These are phyloP conservation scores for Irpex sp. DNA, from an alignment of 1,284 basidiomycete genomes.

Conservation along the genomic window DNA sequence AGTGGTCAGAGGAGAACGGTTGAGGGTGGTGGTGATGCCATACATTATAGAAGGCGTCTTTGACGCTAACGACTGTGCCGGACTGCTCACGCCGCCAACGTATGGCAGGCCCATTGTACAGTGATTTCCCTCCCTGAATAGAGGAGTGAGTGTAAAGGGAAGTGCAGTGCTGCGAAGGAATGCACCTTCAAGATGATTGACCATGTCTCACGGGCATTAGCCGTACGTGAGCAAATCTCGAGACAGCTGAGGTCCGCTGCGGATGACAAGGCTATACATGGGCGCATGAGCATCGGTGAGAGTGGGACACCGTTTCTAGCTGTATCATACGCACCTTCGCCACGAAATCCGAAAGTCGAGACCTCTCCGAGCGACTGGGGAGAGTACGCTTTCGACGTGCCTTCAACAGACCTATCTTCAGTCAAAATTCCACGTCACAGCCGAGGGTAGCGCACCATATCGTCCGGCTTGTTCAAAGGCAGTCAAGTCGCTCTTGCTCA, in stretches of 20 bases:
- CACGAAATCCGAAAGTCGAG: constrained; percentile 88
- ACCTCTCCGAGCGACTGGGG: constrained; percentile 54
- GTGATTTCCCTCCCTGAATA: constrained; percentile 63
- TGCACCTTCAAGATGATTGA: constrained; percentile 82
- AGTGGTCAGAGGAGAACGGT: background rate
- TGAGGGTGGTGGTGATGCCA: constrained; percentile 29
- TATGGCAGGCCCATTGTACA: constrained; percentile 80
- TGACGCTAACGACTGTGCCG: constrained; percentile 85
- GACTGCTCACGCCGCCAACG: constrained; percentile 75
- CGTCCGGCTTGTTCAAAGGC: constrained; percentile 65
- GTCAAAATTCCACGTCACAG: background rate
- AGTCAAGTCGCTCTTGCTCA: constrained; percentile 66
- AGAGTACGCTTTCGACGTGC: constrained; percentile 76
- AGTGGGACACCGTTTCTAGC: too few relatives aligned
- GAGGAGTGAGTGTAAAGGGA: constrained; percentile 14
- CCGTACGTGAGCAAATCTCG: constrained; percentile 82
- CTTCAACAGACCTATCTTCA: constrained; percentile 39
- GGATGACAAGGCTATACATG: constrained; percentile 80
- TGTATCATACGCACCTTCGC: constrained; percentile 75
- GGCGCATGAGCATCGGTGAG: background rate
- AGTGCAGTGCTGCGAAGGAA: background rate
- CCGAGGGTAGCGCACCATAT: constrained; percentile 63
- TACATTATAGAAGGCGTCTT: constrained; percentile 90
- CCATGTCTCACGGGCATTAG: constrained; percentile 66
- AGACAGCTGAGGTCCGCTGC: constrained; percentile 79